phyloP scores from a whole-genome alignment of 176 grass and related monocot genomes.

The Saccharum officinarum region DNA sequence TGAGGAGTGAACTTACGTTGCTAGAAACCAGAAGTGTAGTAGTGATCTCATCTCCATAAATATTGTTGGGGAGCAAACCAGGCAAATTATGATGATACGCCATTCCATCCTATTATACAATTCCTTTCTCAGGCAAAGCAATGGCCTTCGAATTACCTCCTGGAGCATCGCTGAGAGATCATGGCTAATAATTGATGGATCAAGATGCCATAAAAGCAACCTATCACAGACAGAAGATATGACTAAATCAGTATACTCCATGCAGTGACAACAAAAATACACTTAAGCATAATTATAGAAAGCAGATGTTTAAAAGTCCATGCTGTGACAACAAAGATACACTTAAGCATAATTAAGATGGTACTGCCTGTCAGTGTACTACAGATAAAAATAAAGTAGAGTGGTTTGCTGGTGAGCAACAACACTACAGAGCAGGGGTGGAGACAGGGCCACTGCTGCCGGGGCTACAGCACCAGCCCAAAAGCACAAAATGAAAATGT shows the following conservation, averaged over 20 bases:
- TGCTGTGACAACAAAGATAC: neutral
- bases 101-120: conserved; percentile 55
- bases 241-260: conserved; percentile 16
- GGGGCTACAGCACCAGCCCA: neutral
- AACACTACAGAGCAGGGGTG: neutral
- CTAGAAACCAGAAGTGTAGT: conserved; percentile 75
- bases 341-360: neutral
- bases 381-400: neutral
- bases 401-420: neutral
- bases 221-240: conserved; percentile 37
- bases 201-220: conserved; percentile 67
- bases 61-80: conserved; percentile 64
- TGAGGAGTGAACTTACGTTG: conserved; percentile 56
- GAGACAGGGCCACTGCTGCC: neutral
- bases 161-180: conserved; percentile 66
- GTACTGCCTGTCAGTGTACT: neutral
- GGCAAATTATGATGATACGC: conserved; percentile 59
- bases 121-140: conserved; percentile 77
- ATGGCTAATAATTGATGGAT: conserved; percentile 68
- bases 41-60: conserved; percentile 68
- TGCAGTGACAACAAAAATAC: neutral
- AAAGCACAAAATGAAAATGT: neutral
- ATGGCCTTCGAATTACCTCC: conserved; percentile 65
- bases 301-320: neutral
- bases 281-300: conserved; percentile 8